A percentile compares a stretch with the other conserved stretches of the same genome.
phyloP scores from a whole-genome alignment of 176 grass and related monocot genomes.

The Triticum timopheevii region DNA sequence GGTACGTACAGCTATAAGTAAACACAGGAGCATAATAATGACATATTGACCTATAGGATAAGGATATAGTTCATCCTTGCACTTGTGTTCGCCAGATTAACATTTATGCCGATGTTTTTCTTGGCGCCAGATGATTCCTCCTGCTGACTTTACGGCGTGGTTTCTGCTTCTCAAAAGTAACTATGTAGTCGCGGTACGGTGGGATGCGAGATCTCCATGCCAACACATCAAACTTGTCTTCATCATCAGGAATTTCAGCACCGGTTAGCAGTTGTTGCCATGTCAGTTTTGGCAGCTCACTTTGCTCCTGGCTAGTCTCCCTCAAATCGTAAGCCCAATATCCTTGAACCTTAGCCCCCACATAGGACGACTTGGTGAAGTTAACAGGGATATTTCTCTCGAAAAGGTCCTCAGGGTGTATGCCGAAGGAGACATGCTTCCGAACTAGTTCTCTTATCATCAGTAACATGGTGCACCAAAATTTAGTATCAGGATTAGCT shows the following conservation, averaged over 20 bases:
- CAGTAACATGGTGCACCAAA: neutral
- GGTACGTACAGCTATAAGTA: neutral
- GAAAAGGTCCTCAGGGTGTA: neutral
- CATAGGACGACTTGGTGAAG: neutral
- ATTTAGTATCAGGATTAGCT: neutral
- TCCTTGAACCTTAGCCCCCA: neutral
- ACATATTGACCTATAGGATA: neutral
- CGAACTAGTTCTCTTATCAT: neutral
- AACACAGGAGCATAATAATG: neutral
- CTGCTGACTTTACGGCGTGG: neutral
- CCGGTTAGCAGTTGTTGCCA: neutral
- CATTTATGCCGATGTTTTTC: neutral
- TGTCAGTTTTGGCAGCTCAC: neutral
- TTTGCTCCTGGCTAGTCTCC: neutral
- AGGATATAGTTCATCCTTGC: neutral
- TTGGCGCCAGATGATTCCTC: neutral
- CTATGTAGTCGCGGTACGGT: neutral
- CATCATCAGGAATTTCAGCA: neutral
- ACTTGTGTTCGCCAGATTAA: neutral
- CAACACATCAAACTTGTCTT: neutral
- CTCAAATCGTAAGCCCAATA: neutral
- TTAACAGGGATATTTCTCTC: neutral
- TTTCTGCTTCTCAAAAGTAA: neutral
- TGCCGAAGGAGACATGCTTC: neutral
- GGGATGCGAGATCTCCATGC: neutral